phyloP scores from a whole-genome alignment of 441 rosid species.

The Erodium moschatum region DNA sequence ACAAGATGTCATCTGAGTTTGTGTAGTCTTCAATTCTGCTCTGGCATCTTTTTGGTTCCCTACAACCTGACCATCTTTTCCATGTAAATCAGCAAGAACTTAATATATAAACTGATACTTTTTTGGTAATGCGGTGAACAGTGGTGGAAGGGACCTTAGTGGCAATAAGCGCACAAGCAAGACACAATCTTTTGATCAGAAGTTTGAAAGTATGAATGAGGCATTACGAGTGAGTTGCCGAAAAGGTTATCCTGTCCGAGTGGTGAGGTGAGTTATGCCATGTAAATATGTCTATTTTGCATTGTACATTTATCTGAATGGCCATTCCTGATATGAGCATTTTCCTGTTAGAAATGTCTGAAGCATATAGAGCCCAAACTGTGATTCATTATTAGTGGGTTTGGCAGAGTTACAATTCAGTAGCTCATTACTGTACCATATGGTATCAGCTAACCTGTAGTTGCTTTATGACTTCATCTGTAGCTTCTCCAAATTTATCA shows the following conservation, averaged over 20 bases:
- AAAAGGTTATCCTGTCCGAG: constrained; percentile 78
- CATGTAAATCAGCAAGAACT: neutral
- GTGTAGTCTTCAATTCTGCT: neutral
- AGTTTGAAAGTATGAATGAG: constrained; percentile 46
- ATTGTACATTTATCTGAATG: neutral
- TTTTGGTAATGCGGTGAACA: constrained; percentile 18
- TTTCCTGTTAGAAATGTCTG: neutral
- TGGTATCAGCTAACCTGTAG: neutral
- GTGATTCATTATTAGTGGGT: neutral
- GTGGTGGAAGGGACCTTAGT: constrained; percentile 62
- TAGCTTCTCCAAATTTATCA: neutral
- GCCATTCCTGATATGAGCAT: neutral
- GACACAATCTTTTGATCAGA: constrained; percentile 63
- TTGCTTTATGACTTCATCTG: neutral
- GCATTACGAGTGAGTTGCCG: constrained; percentile 64
- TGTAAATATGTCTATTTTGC: neutral
- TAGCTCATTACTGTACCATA: neutral
- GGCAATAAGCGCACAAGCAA: constrained; percentile 72
- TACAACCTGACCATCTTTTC: neutral
- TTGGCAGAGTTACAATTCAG: neutral
- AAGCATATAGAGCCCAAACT: neutral
- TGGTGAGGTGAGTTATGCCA: constrained; percentile 47
- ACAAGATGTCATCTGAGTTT: neutral
- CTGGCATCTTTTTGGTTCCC: too few species aligned
- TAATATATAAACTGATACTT: neutral